Evolutionary conservation across 1,139 yeast species (phyloP), one percentile per base, ranked within the genome.

Genomic region (Debaryomyces nepalensis): DNA sequence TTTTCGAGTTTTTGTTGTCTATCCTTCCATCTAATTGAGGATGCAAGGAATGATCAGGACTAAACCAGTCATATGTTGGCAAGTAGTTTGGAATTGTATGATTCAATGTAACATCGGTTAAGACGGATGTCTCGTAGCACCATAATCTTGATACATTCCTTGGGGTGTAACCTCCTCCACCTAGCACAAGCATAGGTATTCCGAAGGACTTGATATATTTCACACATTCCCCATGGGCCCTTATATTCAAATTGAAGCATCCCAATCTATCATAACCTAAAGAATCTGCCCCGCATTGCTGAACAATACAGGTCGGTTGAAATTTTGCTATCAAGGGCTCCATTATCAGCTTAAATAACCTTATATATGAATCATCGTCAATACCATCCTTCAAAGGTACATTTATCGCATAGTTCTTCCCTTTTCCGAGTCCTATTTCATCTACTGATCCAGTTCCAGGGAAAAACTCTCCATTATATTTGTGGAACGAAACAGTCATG

Each of bases 151-250:
- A 86, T 6, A 93, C 99, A 58, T 93, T 93, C 54, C 97, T 79
- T 42, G 97, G 96, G 0, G 99, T 93, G 63, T 93, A 93, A 3
- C 99, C 99, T 42, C 99, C 99, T 26, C 99, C 99, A 20, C 99
- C 99, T 10, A 93, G 68, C 9, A 93, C 97, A 63, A 93, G 70
- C 80, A 89, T 74, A 5, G 98, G 98, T 2, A 93, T 71, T 4
- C 91, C 90, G 63, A 91, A 91, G 16, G 91, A 79, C 59, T 86
- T 87, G 43, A 91, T 84, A 63, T 82, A 91, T 50, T 83, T 81
- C 24, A 91, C 95, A 69, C 99, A 93, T 60, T 90, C 96, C 3
- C 97, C 98, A 61, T 91, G 98, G 0, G 96, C 99, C 39, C 80
- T 75, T 59, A 91, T 90, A 50, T 91, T 89, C 43, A 93, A 73